Evolutionary conservation across 257 asterid species (phyloP).

Genomic region (Euphrasia confusa): DNA sequence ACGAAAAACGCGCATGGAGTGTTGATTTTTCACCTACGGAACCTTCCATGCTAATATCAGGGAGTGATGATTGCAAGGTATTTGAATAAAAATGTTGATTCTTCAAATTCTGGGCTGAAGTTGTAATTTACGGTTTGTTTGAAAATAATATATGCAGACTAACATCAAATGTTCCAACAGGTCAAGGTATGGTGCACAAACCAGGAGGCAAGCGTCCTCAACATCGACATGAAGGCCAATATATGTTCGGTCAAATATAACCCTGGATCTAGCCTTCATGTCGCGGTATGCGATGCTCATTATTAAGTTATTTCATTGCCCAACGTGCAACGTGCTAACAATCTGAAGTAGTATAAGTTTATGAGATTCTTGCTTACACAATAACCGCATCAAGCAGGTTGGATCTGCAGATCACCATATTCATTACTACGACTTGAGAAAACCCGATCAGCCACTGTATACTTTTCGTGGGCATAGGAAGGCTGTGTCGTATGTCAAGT

Average conservation of each 20-base stretch:
- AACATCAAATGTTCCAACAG: constrained; percentile 37
- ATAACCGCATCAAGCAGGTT: constrained; percentile 38
- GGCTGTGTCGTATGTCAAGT: constrained; percentile 85
- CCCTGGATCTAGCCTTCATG: constrained; percentile 73
- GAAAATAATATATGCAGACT: constrained; percentile 1
- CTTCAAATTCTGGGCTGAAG: no score
- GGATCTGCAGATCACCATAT: constrained; percentile 90
- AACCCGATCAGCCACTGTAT: constrained; percentile 57
- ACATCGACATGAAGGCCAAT: constrained; percentile 88
- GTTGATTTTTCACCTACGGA: constrained; percentile 78
- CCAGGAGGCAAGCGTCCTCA: constrained; percentile 78
- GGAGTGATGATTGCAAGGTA: constrained; percentile 96
- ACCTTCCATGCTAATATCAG: constrained; percentile 88
- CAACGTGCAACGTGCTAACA: constrained; percentile 2
- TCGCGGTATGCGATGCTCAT: constrained; percentile 46
- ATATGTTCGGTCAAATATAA: constrained; percentile 88
- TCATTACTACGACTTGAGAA: constrained; percentile 84
- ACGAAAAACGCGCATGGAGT: constrained; percentile 95
- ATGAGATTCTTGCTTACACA: constrained; percentile 14
- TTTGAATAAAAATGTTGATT: neutral
- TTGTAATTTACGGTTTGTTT: neutral
- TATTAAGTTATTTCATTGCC: constrained; percentile 11
- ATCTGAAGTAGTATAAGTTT: constrained; percentile 8
- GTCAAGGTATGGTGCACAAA: constrained; percentile 86
- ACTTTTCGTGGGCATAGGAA: constrained; percentile 75